These are phyloP conservation scores for Ustilago trichophora DNA, from an alignment of 1,284 basidiomycete genomes.

Conservation along the genomic window DNA sequence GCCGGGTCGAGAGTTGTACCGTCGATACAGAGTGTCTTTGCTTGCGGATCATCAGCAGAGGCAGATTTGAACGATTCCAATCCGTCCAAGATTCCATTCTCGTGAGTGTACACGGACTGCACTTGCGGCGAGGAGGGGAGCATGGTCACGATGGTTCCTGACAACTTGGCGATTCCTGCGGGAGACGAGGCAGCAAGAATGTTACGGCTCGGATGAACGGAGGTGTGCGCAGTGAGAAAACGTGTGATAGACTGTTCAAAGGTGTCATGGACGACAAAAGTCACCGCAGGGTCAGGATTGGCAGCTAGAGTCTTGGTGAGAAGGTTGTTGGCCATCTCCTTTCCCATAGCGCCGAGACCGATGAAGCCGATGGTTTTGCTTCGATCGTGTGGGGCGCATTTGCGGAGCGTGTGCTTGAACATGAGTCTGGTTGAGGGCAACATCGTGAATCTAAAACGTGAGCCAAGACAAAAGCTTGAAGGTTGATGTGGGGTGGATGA, in stretches of 20 bases:
- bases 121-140: slow-evolving; percentile 86
- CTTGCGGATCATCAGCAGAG: slow-evolving; percentile 8
- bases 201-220: slow-evolving; percentile 54
- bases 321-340: slow-evolving; percentile 59
- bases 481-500: too few relatives aligned
- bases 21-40: slow-evolving; percentile 78
- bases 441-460: slow-evolving; percentile 10
- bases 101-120: slow-evolving; percentile 74
- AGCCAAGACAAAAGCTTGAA: neutral
- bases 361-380: slow-evolving; percentile 63
- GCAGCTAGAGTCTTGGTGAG: slow-evolving; percentile 52
- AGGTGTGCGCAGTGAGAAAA: slow-evolving; percentile 54
- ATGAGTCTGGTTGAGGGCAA: slow-evolving; percentile 23
- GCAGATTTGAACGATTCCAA: slow-evolving; percentile 23
- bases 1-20: slow-evolving; percentile 85
- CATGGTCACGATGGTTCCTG: slow-evolving; percentile 81
- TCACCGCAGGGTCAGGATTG: slow-evolving; percentile 32
- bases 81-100: slow-evolving; percentile 68
- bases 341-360: slow-evolving; percentile 61
- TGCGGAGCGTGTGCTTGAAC: slow-evolving; percentile 23
- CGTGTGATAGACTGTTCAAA: slow-evolving; percentile 56
- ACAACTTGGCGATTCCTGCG: slow-evolving; percentile 68
- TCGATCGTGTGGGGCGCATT: slow-evolving; percentile 37
- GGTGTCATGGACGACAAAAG: slow-evolving; percentile 56
- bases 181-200: slow-evolving; percentile 63